Evolutionary conservation across 768 basidiomycete genomes (phyloP).

Genomic region (Mycena galericulata): DNA sequence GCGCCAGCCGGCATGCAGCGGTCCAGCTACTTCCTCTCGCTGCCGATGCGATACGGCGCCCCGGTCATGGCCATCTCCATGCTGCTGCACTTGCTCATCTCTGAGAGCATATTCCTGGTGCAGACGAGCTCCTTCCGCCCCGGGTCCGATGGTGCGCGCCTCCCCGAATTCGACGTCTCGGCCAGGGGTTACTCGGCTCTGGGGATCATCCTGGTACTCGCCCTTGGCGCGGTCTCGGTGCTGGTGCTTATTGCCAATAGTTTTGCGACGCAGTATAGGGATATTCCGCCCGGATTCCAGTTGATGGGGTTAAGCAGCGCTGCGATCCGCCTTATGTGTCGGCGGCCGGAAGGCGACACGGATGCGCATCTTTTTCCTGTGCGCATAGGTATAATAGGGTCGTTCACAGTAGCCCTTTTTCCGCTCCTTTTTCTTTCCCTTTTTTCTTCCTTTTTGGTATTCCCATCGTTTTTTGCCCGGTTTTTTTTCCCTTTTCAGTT

Average conservation of each 20-base stretch:
- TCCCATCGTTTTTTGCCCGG: too few species aligned
- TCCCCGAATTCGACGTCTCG: slow-evolving; percentile 3
- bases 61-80: background rate
- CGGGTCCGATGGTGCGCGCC: background rate
- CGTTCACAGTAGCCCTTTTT: too few species aligned
- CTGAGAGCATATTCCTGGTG: background rate
- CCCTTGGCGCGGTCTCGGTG: too few species aligned
- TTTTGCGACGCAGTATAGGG: slow-evolving; percentile 2
- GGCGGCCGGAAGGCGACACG: background rate
- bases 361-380: slow-evolving; percentile 7
- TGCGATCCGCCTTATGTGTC: background rate
- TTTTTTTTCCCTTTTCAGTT: too few species aligned
- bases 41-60: background rate
- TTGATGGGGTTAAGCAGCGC: slow-evolving; percentile 1
- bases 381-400: background rate
- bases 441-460: too few species aligned
- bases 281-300: slow-evolving; percentile 1
- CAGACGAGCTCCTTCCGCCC: slow-evolving; percentile 1
- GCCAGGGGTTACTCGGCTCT: background rate
- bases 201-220: background rate
- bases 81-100: background rate
- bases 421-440: too few species aligned
- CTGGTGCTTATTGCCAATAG: slow-evolving; percentile 1
- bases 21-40: slow-evolving; percentile 5
- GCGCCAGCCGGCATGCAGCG: slow-evolving; percentile 4